These are phyloP conservation scores for Alternaria arbusti DNA, from an alignment of 2,329 filamentous ascomycete species.

Conservation along the genomic window DNA sequence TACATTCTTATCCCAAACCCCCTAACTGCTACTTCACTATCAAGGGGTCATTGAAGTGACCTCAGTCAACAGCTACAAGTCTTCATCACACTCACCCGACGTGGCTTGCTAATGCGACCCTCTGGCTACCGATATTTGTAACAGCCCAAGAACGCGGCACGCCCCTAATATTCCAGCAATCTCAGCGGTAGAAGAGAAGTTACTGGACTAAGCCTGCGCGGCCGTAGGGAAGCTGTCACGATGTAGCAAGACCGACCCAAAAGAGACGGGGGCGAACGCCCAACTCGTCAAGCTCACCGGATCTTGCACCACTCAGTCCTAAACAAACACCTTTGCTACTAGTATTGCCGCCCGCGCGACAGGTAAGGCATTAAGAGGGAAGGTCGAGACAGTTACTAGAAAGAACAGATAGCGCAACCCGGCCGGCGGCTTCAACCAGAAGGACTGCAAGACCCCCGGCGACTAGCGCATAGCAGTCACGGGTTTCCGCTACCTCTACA, in stretches of 20 bases:
- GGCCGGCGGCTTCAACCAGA: not conserved
- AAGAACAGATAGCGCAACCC: not conserved
- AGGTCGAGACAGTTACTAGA: not conserved
- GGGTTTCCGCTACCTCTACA: too few species aligned
- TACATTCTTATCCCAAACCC: not conserved
- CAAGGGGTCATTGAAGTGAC: not conserved
- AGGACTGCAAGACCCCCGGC: not conserved
- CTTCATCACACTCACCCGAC: not conserved
- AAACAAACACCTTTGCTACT: not conserved
- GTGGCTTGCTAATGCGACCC: not conserved
- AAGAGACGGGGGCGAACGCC: not conserved
- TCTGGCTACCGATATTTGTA: not conserved
- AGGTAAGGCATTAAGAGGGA: not conserved
- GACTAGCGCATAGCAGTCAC: not conserved
- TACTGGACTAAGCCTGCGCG: not conserved
- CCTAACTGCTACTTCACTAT: not conserved
- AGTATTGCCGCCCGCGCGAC: not conserved
- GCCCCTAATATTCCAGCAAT: not conserved
- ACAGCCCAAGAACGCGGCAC: not conserved
- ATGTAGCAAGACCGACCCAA: not conserved
- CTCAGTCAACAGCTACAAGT: not conserved
- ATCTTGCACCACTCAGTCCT: not conserved
- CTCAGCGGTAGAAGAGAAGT: fast-evolving
- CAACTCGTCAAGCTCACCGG: not conserved
- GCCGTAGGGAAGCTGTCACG: not conserved